Conservation (phyloP, 345 rosid species). For the Litchi chinensis region DNA sequence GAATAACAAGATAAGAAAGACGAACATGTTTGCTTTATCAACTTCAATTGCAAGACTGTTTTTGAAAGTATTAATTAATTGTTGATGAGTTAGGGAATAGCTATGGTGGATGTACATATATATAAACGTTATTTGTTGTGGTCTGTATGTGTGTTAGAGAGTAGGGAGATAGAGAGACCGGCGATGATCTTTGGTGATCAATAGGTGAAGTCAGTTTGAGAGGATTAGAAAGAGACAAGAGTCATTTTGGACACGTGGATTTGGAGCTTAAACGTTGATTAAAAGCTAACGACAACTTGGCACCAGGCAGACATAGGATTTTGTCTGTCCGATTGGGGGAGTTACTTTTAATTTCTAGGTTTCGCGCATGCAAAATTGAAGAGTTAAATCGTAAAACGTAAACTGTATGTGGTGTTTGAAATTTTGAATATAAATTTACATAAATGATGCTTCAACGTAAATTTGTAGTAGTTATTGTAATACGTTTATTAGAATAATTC, state of each 20-base stretch:
- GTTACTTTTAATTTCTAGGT: too few species aligned
- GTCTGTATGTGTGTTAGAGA: neutral
- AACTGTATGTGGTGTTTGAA: too few species aligned
- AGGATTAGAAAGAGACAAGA: neutral
- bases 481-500: too few species aligned
- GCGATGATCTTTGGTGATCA: neutral
- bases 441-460: too few species aligned
- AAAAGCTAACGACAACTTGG: neutral
- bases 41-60: neutral
- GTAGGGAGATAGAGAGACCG: neutral
- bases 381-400: too few species aligned
- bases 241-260: neutral
- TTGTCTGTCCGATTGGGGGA: neutral
- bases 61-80: neutral
- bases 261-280: neutral
- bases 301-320: neutral
- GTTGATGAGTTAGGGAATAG: neutral
- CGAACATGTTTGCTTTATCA: conserved; percentile 3
- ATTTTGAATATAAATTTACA: too few species aligned
- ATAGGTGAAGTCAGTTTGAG: neutral
- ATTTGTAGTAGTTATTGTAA: too few species aligned
- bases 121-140: neutral
- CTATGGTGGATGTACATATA: neutral
- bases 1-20: neutral
- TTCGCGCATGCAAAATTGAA: too few species aligned